A percentile compares a stretch with the other conserved stretches of the same genome.
Evolutionary conservation across 1,284 basidiomycete genomes (phyloP).

Genomic region (Fomitopsis schrenkii): DNA sequence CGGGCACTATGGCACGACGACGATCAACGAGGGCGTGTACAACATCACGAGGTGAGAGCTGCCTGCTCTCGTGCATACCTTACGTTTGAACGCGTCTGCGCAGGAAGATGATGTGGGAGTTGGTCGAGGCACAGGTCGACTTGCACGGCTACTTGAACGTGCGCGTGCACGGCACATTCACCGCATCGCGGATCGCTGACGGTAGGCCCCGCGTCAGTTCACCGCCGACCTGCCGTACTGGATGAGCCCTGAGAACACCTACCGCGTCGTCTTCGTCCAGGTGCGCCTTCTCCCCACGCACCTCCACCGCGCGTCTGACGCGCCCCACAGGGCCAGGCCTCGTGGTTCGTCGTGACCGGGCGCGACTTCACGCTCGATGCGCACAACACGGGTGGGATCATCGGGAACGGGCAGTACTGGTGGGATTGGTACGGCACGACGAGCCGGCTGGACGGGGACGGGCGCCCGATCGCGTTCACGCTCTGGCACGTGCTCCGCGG

Average conservation of each 20-base stretch:
- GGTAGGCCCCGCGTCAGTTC: conserved; percentile 34
- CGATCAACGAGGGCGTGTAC: conserved; percentile 41
- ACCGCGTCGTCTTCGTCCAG: conserved; percentile 61
- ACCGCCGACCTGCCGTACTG: conserved; percentile 55
- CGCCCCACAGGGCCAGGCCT: conserved; percentile 46
- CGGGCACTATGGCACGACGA: conserved; percentile 46
- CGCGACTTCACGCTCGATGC: conserved; percentile 56
- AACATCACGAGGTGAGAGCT: conserved; percentile 45
- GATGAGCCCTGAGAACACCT: conserved; percentile 52
- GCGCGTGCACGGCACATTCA: conserved; percentile 2
- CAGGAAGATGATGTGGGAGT: conserved; percentile 60
- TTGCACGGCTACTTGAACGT: conserved; percentile 53
- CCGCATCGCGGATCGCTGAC: no score
- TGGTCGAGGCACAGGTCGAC: conserved; percentile 48
- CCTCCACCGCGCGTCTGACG: not conserved
- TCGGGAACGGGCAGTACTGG: conserved; percentile 60
- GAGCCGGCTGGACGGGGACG: conserved; percentile 44
- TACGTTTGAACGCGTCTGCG: conserved; percentile 3
- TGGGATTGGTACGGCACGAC: conserved; percentile 41
- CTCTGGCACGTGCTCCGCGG: conserved; percentile 46
- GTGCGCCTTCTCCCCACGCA: conserved; percentile 19
- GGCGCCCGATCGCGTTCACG: conserved; percentile 59
- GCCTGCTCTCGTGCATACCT: not conserved
- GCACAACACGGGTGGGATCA: conserved; percentile 54
- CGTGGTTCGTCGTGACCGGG: conserved; percentile 64